Evolutionary conservation across 1,139 yeast genomes (phyloP).

Genomic region (Taphrina communis): DNA sequence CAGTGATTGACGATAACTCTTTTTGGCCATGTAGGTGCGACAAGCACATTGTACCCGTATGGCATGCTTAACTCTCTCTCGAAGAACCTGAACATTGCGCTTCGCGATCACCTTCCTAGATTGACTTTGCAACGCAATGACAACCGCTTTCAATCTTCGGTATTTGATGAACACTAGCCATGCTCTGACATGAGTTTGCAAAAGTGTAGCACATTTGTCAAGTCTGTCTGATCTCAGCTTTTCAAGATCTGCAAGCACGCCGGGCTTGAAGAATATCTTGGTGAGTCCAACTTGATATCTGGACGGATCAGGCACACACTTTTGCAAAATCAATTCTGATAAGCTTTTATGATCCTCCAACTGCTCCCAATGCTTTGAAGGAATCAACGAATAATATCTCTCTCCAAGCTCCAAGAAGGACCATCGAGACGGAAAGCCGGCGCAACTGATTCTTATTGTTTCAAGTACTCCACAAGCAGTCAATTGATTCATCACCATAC

Average conservation of each 20-base stretch:
- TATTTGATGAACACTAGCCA: slow-evolving; percentile 59
- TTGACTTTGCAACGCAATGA: slow-evolving; percentile 17
- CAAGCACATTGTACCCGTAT: slow-evolving; percentile 63
- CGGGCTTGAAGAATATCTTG: slow-evolving; percentile 91
- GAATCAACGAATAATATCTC: slow-evolving; percentile 81
- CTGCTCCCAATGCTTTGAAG: slow-evolving; percentile 58
- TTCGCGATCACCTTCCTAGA: slow-evolving; percentile 15
- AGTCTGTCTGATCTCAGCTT: slow-evolving; percentile 81
- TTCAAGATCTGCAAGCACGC: slow-evolving; percentile 87
- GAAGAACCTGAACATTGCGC: slow-evolving; percentile 5
- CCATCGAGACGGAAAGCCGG: slow-evolving; percentile 98
- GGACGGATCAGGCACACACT: slow-evolving; percentile 63
- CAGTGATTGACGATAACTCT: slow-evolving; percentile 61
- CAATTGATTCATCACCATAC: slow-evolving; percentile 92
- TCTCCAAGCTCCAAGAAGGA: slow-evolving; percentile 91
- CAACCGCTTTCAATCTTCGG: slow-evolving; percentile 56
- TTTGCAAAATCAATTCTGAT: slow-evolving; percentile 69
- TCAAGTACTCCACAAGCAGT: slow-evolving; percentile 99
- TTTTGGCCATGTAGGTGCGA: slow-evolving; percentile 68
- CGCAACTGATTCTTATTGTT: slow-evolving; percentile 94
- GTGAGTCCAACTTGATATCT: slow-evolving; percentile 83
- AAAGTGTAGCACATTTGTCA: slow-evolving; percentile 74
- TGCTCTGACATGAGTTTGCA: slow-evolving; percentile 73
- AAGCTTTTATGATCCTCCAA: slow-evolving; percentile 49
- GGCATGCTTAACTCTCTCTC: slow-evolving; percentile 55